Evolutionary conservation across 768 basidiomycete genomes (phyloP).

Genomic region (Mycena rosella): DNA sequence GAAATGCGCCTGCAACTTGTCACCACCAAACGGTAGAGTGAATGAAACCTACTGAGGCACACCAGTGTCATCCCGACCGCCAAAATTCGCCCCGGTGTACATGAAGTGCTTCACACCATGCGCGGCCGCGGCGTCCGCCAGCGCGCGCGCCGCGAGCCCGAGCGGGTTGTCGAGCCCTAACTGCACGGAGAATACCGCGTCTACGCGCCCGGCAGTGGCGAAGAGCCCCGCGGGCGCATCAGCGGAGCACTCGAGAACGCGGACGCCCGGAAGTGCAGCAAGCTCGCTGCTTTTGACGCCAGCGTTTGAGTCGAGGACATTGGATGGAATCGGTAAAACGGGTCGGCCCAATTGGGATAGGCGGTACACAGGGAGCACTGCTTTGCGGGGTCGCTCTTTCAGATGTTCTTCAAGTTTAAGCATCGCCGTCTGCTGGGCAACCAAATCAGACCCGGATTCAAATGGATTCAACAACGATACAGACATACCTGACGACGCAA

Average conservation of each 20-base stretch:
- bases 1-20: constrained; percentile 24
- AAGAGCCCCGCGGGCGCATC: constrained; percentile 20
- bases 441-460: no score
- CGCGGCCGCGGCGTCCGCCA: constrained; percentile 22
- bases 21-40: not conserved
- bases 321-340: no score
- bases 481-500: no score
- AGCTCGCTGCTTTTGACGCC: constrained; percentile 22
- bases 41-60: constrained; percentile 18
- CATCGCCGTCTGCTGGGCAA: no score
- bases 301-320: not conserved
- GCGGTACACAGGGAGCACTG: no score
- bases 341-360: no score
- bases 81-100: constrained; percentile 28
- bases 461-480: no score
- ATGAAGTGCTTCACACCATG: constrained; percentile 26
- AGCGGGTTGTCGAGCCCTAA: constrained; percentile 27
- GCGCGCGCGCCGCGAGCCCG: constrained; percentile 17
- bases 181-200: constrained; percentile 32
- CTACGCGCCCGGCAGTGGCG: constrained; percentile 14
- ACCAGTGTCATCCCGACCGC: not conserved
- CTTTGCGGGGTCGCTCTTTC: no score
- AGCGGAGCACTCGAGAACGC: constrained; percentile 2
- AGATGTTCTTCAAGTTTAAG: no score
- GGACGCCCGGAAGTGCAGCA: constrained; percentile 19